Base-by-base conservation (phyloP, 1,139 yeast species). In the Kurtzmaniella quercitrusa region DNA sequence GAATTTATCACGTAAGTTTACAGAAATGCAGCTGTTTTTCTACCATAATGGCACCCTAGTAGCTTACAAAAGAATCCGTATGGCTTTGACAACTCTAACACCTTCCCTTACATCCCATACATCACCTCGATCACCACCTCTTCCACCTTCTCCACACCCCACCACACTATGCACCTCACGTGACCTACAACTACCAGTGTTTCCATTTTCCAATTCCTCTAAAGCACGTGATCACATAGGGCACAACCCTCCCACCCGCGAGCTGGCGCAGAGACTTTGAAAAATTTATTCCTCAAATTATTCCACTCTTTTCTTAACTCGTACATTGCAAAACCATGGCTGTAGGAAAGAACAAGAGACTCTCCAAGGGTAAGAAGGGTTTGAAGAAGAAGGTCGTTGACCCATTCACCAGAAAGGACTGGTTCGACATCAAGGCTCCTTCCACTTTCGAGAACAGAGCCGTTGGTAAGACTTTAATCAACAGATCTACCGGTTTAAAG, bases 331-430 rank as follows among this genome's bases (percentile, higher is more conserved):
- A 8, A 40, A 37, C 33, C 34, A 73, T 73, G 78, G 78, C 77
- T 66, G 78, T 73, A 57, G 78, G 78, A 57, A 73, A 73, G 60
- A 73, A 73, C 64, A 73, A 73, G 70, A 73, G 77, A 72, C 69
- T 73, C 59, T 72, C 77, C 61, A 72, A 71, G 66, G 77, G 77
- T 54, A 73, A 72, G 67, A 73, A 73, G 59, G 77, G 77, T 43
- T 67, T 72, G 61, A 72, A 71, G 69, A 73, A 72, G 73, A 73
- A 69, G 73, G 73, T 68, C 53, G 75, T 71, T 46, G 77, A 73
- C 62, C 77, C 70, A 50, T 73, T 73, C 73, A 67, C 75, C 69
- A 72, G 70, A 63, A 73, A 73, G 62, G 77, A 73, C 49, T 73
- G 77, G 77, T 73, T 67, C 58, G 77, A 73, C 61, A 66, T 73